phyloP scores from a whole-genome alignment of 2,329 filamentous ascomycete genomes.

The Nemania sp. region DNA sequence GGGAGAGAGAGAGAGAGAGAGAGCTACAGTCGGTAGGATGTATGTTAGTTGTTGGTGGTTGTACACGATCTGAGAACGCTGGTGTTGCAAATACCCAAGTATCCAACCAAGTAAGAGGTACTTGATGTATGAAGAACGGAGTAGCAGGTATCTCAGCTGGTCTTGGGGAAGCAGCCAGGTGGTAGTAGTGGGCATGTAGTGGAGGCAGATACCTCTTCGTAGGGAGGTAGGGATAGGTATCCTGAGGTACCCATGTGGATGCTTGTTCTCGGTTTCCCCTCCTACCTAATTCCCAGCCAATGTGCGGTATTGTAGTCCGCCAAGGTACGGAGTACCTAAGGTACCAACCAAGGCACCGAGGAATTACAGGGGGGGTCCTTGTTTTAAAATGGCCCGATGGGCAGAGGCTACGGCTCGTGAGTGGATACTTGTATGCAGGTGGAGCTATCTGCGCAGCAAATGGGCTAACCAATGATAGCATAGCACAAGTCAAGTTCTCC shows the following conservation, averaged over 20 bases:
- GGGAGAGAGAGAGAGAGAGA: too few species aligned
- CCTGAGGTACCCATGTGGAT: not conserved
- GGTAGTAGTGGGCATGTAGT: too few species aligned
- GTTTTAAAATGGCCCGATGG: conserved; percentile 9
- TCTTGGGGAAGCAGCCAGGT: too few species aligned
- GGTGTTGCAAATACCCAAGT: conserved; percentile 6
- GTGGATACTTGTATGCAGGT: conserved; percentile 3
- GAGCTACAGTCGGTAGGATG: not conserved
- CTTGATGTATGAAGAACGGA: not conserved
- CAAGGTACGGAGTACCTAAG: too few species aligned
- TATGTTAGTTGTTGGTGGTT: not conserved
- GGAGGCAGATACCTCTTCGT: too few species aligned
- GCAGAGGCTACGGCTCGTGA: conserved; percentile 5
- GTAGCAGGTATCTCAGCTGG: not conserved
- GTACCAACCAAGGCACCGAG: not conserved
- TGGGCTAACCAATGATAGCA: not conserved
- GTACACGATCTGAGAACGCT: not conserved
- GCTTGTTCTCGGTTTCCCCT: conserved; percentile 26
- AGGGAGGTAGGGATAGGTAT: too few species aligned
- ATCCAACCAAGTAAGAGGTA: not conserved
- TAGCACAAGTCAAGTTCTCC: not conserved
- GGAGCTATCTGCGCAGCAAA: not conserved
- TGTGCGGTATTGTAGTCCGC: not conserved
- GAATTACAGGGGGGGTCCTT: conserved; percentile 7
- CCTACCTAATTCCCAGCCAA: conserved; percentile 7